phyloP scores from a whole-genome alignment of 148 eudicot genomes.

The Cornus suecica region DNA sequence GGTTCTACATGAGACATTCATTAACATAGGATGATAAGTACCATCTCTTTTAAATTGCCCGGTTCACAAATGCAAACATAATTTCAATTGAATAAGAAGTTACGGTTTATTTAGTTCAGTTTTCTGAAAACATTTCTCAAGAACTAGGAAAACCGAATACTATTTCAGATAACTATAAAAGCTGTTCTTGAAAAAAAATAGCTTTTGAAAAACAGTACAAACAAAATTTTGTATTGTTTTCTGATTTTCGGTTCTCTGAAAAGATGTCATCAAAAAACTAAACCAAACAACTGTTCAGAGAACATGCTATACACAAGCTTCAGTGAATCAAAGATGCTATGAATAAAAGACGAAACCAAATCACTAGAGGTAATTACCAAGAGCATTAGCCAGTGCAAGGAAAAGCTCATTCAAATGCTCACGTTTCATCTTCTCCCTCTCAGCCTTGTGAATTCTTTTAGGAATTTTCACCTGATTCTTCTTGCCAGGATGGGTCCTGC shows the following conservation, averaged over 20 bases:
- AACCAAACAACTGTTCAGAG: not conserved
- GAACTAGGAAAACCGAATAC: too few relatives aligned
- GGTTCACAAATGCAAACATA: not conserved
- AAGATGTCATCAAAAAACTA: too few relatives aligned
- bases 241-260: too few relatives aligned
- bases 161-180: too few relatives aligned
- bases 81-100: not conserved
- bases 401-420: conserved; percentile 86
- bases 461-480: conserved; percentile 56
- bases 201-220: too few relatives aligned
- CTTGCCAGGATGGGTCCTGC: conserved; percentile 47
- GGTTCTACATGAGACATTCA: conserved; percentile 44
- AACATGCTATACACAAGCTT: not conserved
- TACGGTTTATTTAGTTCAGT: not conserved
- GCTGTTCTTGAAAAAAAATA: too few relatives aligned
- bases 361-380: conserved; percentile 48
- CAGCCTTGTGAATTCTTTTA: conserved; percentile 66
- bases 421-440: conserved; percentile 85
- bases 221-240: too few relatives aligned
- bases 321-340: too few relatives aligned
- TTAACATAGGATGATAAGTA: not conserved
- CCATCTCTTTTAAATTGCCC: not conserved
- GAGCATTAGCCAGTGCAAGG: conserved; percentile 59
- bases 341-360: not conserved
- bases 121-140: too few relatives aligned